Base-by-base conservation (phyloP, 352 stramenopile species). In the Achlya hypogyna region DNA sequence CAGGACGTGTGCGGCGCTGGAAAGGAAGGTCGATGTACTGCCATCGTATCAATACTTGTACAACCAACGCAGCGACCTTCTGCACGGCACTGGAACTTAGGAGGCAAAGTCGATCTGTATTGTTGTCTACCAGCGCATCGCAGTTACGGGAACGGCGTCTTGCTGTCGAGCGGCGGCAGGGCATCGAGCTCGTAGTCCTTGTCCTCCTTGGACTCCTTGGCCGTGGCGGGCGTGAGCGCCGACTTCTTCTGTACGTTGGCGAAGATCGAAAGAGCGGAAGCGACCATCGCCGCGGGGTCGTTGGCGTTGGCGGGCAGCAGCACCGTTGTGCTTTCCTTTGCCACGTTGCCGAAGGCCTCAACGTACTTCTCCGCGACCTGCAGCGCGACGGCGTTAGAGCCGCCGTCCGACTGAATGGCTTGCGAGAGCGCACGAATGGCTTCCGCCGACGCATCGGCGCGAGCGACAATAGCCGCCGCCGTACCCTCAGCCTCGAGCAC, bases 311-410 rank as follows among this genome's bases (percentile, higher is more conserved):
- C 72, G 1, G 86, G 86, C 31, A 95, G 71, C 43, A 95, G 72
- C 72, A 95, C 76, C 0, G 87, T 96, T 63, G 87, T 97, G 73
- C 79, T 81, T 62, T 95, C 89, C 75, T 96, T 95, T 25, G 89
- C 89, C 53, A 96, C 84, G 58, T 95, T 88, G 40, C 81, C 81
- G 70, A 96, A 97, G n/a, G 86, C 89, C 18, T 94, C 82, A 40
- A 97, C 82, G 75, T 96, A 96, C 75, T 97, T 93, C 73, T 97
- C 89, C 0, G 89, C 89, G 38, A 97, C 75, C 62, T 94, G 84
- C 1, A 96, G 82, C 67, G 84, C 76, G 27, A 95, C 86, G 0
- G 87, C 89, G 32, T 97, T 84, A 35, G 78, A 74, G 14, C 89
- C 89, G 40, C 88, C 87, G 2, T 74, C 69, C 65, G 76, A 69